Percentiles rank a stretch among this genome's conserved stretches.
Evolutionary conservation across 495 filamentous ascomycete species (phyloP).

Genomic region (Articulospora tetracladia): DNA sequence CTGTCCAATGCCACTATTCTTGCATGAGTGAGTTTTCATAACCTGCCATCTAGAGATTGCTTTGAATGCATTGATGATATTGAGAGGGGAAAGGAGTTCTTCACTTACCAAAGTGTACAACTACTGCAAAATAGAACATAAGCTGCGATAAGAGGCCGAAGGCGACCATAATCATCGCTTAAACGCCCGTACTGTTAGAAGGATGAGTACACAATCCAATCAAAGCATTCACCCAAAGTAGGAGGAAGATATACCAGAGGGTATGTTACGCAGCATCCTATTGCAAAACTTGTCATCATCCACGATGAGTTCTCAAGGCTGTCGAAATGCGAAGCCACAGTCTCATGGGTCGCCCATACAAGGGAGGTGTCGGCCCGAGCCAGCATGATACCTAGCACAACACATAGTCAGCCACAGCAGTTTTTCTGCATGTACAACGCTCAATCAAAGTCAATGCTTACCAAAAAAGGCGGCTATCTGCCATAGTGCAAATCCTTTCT

Average conservation of each 20-base stretch:
- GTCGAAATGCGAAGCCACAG: constrained; percentile 34
- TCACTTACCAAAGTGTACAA: constrained; percentile 33
- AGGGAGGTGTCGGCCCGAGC: constrained; percentile 32
- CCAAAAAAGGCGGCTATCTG: constrained; percentile 13
- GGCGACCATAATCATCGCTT: constrained; percentile 81
- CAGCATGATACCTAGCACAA: constrained; percentile 30
- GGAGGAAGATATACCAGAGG: constrained; percentile 28
- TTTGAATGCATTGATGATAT: neutral
- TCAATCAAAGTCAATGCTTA: constrained; percentile 4
- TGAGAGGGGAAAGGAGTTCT: neutral
- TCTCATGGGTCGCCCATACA: constrained; percentile 31
- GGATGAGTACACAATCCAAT: neutral
- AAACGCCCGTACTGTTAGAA: constrained; percentile 55
- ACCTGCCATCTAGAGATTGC: neutral
- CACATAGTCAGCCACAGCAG: constrained; percentile 3
- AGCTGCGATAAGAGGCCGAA: constrained; percentile 66
- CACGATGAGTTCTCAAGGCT: constrained; percentile 28
- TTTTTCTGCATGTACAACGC: neutral
- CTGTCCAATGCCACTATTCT: constrained; percentile 44
- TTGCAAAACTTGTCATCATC: constrained; percentile 32
- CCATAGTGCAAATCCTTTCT: constrained; percentile 12
- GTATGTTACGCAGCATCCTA: constrained; percentile 33
- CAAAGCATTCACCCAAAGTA: neutral
- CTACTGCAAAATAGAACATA: constrained; percentile 32
- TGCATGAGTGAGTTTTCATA: neutral